Percentiles rank a stretch among this genome's conserved stretches.
Evolutionary conservation across 331 rosid genomes (phyloP).

Genomic region (Rhamnella rubrinervis): DNA sequence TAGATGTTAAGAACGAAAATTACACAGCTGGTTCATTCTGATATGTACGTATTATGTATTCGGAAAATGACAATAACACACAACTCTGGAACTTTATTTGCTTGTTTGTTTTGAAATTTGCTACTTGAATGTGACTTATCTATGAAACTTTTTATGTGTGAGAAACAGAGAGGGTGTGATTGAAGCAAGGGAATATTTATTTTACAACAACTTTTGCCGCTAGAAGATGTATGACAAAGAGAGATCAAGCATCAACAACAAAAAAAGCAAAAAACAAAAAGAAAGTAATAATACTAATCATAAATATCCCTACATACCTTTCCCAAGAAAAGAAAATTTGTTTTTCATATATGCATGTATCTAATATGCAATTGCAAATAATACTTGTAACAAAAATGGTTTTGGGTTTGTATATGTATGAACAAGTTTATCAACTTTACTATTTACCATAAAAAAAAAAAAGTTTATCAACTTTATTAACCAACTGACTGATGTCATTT

Average conservation of each 20-base stretch:
- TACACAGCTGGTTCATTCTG: background rate
- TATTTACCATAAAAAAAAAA: too few relatives aligned
- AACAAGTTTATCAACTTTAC: too few relatives aligned
- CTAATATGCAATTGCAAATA: too few relatives aligned
- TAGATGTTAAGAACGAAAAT: background rate
- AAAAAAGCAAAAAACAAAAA: background rate
- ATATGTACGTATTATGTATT: background rate
- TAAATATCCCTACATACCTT: too few relatives aligned
- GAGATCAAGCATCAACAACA: background rate
- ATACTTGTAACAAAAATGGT: too few relatives aligned
- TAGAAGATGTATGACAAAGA: background rate
- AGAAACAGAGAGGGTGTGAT: background rate
- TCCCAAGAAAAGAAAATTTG: too few relatives aligned
- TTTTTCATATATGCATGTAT: too few relatives aligned
- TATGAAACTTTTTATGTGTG: background rate
- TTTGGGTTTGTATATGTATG: too few relatives aligned
- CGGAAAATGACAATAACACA: slow-evolving; percentile 6
- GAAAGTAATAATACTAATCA: too few relatives aligned
- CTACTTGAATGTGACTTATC: background rate
- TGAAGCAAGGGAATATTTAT: background rate
- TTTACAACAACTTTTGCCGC: slow-evolving; percentile 1
- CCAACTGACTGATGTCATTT: too few relatives aligned
- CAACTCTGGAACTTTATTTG: background rate
- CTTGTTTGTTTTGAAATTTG: background rate
- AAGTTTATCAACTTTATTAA: too few relatives aligned